phyloP scores from a whole-genome alignment of 305 asterid genomes.

The Fraxinus velutina region DNA sequence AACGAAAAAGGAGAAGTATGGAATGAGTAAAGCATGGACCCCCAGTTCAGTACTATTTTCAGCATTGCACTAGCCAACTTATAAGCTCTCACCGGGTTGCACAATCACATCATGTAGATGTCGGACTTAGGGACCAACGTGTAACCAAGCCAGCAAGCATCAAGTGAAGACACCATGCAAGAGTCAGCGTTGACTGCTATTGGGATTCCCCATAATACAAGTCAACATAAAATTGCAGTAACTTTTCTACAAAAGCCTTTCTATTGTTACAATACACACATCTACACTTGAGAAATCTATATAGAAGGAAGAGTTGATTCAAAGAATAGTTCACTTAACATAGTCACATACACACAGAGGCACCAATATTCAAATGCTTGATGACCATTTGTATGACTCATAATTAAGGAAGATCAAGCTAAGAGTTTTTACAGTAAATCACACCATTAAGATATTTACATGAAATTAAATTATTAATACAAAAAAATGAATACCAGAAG shows the following conservation, averaged over 20 bases:
- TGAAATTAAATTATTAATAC: constrained; percentile 5
- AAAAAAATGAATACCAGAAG: neutral
- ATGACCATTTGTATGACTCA: neutral
- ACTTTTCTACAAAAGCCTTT: neutral
- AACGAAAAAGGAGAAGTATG: neutral
- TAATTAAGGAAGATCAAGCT: neutral
- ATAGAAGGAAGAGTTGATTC: constrained; percentile 8
- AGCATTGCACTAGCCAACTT: neutral
- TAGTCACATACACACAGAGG: neutral
- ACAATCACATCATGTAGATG: neutral
- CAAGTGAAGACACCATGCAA: neutral
- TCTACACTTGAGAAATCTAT: neutral
- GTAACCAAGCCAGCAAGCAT: neutral
- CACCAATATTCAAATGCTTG: neutral
- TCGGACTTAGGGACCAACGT: neutral
- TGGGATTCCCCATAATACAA: neutral
- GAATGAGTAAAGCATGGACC: neutral
- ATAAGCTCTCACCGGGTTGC: neutral
- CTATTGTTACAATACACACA: neutral
- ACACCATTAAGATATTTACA: neutral
- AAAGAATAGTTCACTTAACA: neutral
- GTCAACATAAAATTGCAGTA: neutral
- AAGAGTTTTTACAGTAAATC: neutral
- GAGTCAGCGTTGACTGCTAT: neutral
- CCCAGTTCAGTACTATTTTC: neutral